Evolutionary conservation across 2,329 filamentous ascomycete species (phyloP), one percentile per base, ranked within the genome.

Genomic region (Alternaria sp.): DNA sequence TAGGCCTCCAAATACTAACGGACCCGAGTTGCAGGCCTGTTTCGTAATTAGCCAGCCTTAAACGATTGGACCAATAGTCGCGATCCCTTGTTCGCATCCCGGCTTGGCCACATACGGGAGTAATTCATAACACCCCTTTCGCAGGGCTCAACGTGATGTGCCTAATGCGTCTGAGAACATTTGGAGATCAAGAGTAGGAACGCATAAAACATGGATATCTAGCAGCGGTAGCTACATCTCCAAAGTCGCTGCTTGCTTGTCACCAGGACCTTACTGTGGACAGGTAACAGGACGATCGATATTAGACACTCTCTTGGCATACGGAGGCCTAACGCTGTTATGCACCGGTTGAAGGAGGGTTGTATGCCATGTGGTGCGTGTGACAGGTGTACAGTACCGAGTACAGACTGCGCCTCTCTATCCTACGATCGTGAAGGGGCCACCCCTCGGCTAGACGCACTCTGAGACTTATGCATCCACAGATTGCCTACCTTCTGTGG

Each of bases 371-470:
- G n/a, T 32, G 54, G 30, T 18, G 30, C 47, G 32, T 38, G 39
- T n/a, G 20, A 38, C 32, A 18, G 26, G 14, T 34, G 41, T 32
- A 54, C 18, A 36, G 48, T 41, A 54, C 18, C 9, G 28, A 36
- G 46, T 38, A 49, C 46, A 49, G 18, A 46, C 42, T 58, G 26
- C 49, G 55, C 49, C 55, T 38, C 49, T 39, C 20, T 41, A 38
- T 24, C 22, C 38, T 32, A 32, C 16, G 49, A n/a, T 34, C 39
- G 49, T 52, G 52, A 34, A 28, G 12, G 28, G 22, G 36, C 28
- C 20, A 43, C 28, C 8, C 14, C 16, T 20, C 16, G 38, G 28
- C 28, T 26, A 43, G 32, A 46, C 55, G 42, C 55, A 54, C 43
- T 28, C 24, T 26, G 32, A 30, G 26, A 46, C 20, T 11, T 39